A percentile compares a stretch with the other conserved stretches of the same genome.
Evolutionary conservation across 164 flowering plant genomes (phyloP).

Genomic region (Litsea cubeba): DNA sequence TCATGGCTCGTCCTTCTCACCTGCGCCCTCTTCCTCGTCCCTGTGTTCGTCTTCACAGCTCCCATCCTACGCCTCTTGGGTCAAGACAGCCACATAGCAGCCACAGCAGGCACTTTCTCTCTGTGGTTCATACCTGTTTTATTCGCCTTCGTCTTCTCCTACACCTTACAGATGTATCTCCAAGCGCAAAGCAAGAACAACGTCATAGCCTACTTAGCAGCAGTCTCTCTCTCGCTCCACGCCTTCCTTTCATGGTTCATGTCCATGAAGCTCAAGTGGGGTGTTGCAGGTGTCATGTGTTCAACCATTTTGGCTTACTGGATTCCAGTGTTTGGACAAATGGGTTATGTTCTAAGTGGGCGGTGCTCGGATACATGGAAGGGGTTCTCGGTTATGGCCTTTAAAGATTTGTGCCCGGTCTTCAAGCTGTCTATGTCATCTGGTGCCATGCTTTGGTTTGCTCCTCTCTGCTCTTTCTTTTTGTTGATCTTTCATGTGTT

Average conservation of each 20-base stretch:
- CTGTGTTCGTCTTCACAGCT: slow-evolving; percentile 35
- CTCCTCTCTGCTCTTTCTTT: not conserved
- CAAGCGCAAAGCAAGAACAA: slow-evolving; percentile 53
- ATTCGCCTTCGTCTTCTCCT: slow-evolving; percentile 30
- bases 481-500: too few species aligned
- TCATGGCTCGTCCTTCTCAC: slow-evolving; percentile 45
- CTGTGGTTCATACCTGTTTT: slow-evolving; percentile 36
- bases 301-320: slow-evolving; percentile 39
- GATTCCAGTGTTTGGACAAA: slow-evolving; percentile 40
- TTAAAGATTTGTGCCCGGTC: slow-evolving; percentile 48
- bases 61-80: slow-evolving; percentile 44
- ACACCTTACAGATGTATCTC: slow-evolving; percentile 52
- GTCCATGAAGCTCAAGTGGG: slow-evolving; percentile 23
- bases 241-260: slow-evolving; percentile 48
- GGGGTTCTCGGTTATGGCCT: slow-evolving; percentile 49
- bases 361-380: slow-evolving; percentile 56
- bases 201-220: slow-evolving; percentile 43
- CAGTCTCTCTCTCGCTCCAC: slow-evolving; percentile 29
- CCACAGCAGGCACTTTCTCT: slow-evolving; percentile 29
- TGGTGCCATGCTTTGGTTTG: slow-evolving; percentile 65
- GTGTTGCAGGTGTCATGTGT: slow-evolving; percentile 41
- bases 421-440: slow-evolving; percentile 61
- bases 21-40: slow-evolving; percentile 28
- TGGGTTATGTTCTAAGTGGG: slow-evolving; percentile 27
- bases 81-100: slow-evolving; percentile 31